These are phyloP conservation scores for Trematosphaeria pertusa DNA, from an alignment of 2,329 filamentous ascomycete species.

Conservation along the genomic window DNA sequence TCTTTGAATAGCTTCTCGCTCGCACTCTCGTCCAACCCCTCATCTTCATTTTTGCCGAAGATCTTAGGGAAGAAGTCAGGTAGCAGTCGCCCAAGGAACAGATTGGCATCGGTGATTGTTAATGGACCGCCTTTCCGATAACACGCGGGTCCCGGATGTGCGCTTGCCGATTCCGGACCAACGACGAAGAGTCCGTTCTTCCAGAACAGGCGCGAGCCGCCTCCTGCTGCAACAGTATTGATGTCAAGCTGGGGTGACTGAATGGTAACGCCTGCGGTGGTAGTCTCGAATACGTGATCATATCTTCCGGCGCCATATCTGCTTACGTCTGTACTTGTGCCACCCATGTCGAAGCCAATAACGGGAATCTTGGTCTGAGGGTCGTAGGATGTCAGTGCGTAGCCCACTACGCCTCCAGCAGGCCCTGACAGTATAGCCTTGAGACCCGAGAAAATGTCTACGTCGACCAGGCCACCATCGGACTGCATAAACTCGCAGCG, in stretches of 20 bases:
- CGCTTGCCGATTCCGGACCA: constrained; percentile 86
- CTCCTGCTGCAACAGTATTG: constrained; percentile 92
- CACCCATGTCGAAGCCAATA: constrained; percentile 96
- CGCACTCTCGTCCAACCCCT: constrained; percentile 77
- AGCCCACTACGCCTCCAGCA: constrained; percentile 92
- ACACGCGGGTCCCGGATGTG: constrained; percentile 88
- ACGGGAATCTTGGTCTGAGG: constrained; percentile 80
- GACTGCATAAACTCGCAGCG: constrained; percentile 96
- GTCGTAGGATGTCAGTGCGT: constrained; percentile 90
- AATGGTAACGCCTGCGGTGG: constrained; percentile 91
- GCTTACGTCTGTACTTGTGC: constrained; percentile 90
- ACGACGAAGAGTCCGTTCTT: constrained; percentile 89
- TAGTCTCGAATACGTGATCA: constrained; percentile 94
- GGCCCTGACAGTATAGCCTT: constrained; percentile 88
- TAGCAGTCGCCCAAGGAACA: constrained; percentile 82
- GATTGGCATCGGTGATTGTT: constrained; percentile 92
- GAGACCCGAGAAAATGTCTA: constrained; percentile 82
- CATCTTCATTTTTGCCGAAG: constrained; percentile 87
- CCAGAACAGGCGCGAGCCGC: constrained; percentile 85
- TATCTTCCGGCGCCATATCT: constrained; percentile 85
- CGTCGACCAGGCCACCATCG: constrained; percentile 74
- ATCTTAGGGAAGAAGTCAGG: constrained; percentile 96
- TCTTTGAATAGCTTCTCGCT: constrained; percentile 78
- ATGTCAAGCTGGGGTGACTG: constrained; percentile 93
- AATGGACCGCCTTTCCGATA: constrained; percentile 89